These are phyloP conservation scores for Paracamarosporium sp. DNA, from an alignment of 2,329 filamentous ascomycete species.

Conservation along the genomic window DNA sequence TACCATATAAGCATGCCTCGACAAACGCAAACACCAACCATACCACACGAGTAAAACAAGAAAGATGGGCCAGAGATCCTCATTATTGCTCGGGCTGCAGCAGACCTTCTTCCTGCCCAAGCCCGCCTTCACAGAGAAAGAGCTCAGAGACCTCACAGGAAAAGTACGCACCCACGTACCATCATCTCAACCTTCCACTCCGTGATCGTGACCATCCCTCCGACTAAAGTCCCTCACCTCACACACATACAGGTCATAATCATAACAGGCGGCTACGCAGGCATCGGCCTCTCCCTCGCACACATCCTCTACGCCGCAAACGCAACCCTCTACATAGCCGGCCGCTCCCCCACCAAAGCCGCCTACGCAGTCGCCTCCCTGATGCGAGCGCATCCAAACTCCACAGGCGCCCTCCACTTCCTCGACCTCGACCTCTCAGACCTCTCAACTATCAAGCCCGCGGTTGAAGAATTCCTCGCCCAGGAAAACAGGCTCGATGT, in stretches of 20 bases:
- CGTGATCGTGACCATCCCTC: neutral
- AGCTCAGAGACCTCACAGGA: constrained; percentile 48
- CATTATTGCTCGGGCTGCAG: neutral
- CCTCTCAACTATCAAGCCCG: constrained; percentile 38
- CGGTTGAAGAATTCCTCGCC: constrained; percentile 35
- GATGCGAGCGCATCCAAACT: constrained; percentile 30
- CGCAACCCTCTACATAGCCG: constrained; percentile 55
- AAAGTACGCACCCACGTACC: neutral
- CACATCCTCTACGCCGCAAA: constrained; percentile 60
- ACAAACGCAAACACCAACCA: too few relatives aligned
- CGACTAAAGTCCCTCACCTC: neutral
- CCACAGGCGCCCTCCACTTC: constrained; percentile 32
- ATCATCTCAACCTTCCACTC: neutral
- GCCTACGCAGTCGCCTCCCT: constrained; percentile 42
- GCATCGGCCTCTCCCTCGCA: constrained; percentile 58
- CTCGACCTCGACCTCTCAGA: constrained; percentile 48
- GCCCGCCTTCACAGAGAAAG: constrained; percentile 46
- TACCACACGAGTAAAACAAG: too few relatives aligned
- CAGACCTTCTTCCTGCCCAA: constrained; percentile 35
- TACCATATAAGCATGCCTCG: too few relatives aligned
- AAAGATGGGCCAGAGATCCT: neutral
- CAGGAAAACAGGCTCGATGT: constrained; percentile 66
- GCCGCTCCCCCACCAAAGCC: constrained; percentile 46
- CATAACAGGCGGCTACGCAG: constrained; percentile 56
- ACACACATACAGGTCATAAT: constrained; percentile 49